phyloP scores from a whole-genome alignment of 1,139 yeast species.

The Hemisphaericaspora xylanilytica region DNA sequence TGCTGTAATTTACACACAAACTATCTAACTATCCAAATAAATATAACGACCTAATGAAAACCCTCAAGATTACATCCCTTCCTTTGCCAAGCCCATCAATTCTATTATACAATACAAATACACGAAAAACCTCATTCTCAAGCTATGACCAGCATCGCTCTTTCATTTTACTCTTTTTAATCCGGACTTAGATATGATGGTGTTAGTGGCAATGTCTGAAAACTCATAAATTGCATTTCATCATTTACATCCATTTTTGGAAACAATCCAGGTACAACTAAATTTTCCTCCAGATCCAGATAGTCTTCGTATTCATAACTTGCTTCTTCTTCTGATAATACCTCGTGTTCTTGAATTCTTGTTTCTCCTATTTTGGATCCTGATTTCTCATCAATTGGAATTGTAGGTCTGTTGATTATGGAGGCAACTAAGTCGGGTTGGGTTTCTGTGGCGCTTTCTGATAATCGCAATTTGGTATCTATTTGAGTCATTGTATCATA shows the following conservation, averaged over 20 bases:
- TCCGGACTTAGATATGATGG: slow-evolving; percentile 23
- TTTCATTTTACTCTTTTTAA: too few species aligned
- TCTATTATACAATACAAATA: not conserved
- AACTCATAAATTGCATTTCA: slow-evolving; percentile 23
- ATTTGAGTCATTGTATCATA: slow-evolving; percentile 11
- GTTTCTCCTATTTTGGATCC: not conserved
- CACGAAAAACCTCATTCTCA: not conserved
- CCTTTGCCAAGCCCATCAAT: too few species aligned
- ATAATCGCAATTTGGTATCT: not conserved
- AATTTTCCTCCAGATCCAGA: slow-evolving; percentile 13
- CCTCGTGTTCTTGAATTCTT: not conserved
- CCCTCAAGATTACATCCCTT: too few species aligned
- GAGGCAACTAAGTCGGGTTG: too few species aligned
- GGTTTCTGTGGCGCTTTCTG: not conserved
- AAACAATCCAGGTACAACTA: slow-evolving; percentile 36
- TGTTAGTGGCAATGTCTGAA: slow-evolving; percentile 30
- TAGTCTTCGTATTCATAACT: not conserved
- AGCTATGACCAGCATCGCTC: slow-evolving; percentile 5
- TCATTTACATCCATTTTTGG: slow-evolving; percentile 33
- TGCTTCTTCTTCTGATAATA: not conserved
- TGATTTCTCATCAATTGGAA: not conserved
- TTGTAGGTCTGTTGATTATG: too few species aligned
- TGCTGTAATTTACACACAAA: not conserved
- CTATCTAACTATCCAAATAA: not conserved
- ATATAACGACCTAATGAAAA: too few species aligned